These are phyloP conservation scores for Tolypocladium endophyticum DNA, from an alignment of 2,329 filamentous ascomycete species.

Conservation along the genomic window DNA sequence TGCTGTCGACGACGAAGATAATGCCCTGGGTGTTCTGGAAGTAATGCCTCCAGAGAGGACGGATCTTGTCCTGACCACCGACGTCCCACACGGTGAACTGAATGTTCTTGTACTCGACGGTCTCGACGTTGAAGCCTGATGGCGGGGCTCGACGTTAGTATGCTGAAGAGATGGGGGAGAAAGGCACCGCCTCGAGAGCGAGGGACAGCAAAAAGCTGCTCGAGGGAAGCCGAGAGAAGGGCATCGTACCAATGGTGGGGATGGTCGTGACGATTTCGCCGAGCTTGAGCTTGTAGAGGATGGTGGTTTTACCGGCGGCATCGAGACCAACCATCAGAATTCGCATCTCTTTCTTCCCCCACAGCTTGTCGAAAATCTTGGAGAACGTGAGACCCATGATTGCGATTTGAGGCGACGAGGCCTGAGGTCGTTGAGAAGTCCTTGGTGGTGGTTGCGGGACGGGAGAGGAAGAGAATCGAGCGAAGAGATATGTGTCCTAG, in stretches of 20 bases:
- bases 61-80: constrained; percentile 99
- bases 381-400: constrained; percentile 98
- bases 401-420: constrained; percentile 36
- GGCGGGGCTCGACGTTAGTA: constrained; percentile 9
- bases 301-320: constrained; percentile 99
- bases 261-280: constrained; percentile 99
- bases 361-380: constrained; percentile 91
- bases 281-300: constrained; percentile 99
- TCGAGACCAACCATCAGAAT: constrained; percentile 99
- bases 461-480: constrained; percentile 5
- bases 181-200: not conserved
- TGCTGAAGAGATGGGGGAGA: not conserved
- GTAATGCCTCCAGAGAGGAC: constrained; percentile 98
- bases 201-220: not conserved
- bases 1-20: constrained; percentile 99
- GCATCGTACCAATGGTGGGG: constrained; percentile 77
- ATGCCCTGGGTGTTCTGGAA: constrained; percentile 99
- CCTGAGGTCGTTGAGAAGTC: constrained; percentile 9
- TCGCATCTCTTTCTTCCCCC: constrained; percentile 99
- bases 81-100: constrained; percentile 99
- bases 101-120: constrained; percentile 99
- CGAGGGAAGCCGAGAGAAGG: not conserved
- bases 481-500: constrained; percentile 14
- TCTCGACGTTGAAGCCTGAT: constrained; percentile 97
- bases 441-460: constrained; percentile 5